These are phyloP conservation scores for Colletotrichum tofieldiae DNA, from an alignment of 2,329 filamentous ascomycete genomes.

Conservation along the genomic window DNA sequence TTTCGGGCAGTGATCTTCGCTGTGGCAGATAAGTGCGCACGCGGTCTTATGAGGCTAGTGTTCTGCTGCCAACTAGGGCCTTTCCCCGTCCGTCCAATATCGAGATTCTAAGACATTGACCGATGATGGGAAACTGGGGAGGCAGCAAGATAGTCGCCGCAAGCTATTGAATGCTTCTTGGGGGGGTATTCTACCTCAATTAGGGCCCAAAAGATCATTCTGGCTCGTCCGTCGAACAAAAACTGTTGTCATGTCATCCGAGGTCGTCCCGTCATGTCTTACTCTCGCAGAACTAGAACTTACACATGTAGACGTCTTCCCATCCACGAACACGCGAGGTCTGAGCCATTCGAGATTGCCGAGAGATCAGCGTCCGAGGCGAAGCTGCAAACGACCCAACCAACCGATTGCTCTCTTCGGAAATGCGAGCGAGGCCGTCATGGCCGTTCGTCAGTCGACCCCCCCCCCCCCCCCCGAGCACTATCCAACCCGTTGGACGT, in stretches of 20 bases:
- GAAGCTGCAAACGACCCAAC: slow-evolving; percentile 1
- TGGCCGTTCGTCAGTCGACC: too few species aligned
- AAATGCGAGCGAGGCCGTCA: not conserved
- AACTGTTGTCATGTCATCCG: not conserved
- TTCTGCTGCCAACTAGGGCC: not conserved
- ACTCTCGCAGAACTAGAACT: not conserved
- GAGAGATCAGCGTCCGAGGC: slow-evolving; percentile 6
- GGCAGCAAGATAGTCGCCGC: not conserved
- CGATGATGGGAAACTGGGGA: not conserved
- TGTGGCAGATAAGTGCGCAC: slow-evolving; percentile 20
- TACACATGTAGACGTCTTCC: not conserved
- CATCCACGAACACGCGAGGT: slow-evolving; percentile 11
- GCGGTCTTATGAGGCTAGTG: slow-evolving; percentile 17
- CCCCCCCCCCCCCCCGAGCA: too few species aligned
- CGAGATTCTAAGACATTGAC: slow-evolving; percentile 15
- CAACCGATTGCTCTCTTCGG: not conserved
- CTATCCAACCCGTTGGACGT: not conserved
- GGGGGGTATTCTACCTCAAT: not conserved
- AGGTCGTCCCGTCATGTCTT: not conserved
- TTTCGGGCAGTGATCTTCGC: slow-evolving; percentile 28
- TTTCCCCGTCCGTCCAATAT: slow-evolving; percentile 22
- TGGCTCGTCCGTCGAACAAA: not conserved
- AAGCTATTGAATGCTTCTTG: slow-evolving; percentile 8
- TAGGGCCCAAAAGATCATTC: not conserved
- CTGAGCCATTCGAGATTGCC: slow-evolving; percentile 33